Evolutionary conservation across 2,329 filamentous ascomycete species (phyloP).

Genomic region (Aspergillus neoniger): DNA sequence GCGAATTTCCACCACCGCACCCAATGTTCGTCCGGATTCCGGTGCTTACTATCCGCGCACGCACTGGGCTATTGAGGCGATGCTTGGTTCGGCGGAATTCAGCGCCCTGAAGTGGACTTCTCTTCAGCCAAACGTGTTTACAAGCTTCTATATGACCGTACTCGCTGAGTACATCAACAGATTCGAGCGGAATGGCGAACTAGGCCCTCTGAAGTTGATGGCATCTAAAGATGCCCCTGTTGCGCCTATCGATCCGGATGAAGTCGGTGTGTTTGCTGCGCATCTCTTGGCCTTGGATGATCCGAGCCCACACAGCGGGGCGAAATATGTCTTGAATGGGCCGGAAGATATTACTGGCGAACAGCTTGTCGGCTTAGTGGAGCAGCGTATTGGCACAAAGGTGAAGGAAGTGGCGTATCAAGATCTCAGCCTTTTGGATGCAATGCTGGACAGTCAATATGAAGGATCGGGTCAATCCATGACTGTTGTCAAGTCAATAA

Average conservation of each 20-base stretch:
- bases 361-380: constrained; percentile 38
- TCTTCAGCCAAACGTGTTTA: constrained; percentile 42
- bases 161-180: constrained; percentile 36
- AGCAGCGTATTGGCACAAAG: constrained; percentile 33
- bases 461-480: constrained; percentile 20
- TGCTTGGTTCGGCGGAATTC: constrained; percentile 43
- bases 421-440: constrained; percentile 36
- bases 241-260: constrained; percentile 34
- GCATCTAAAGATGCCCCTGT: constrained; percentile 31
- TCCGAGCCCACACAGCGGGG: constrained; percentile 30
- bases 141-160: constrained; percentile 22
- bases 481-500: constrained; percentile 34
- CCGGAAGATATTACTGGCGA: constrained; percentile 43
- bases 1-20: constrained; percentile 44
- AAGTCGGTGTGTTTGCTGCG: constrained; percentile 42
- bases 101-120: constrained; percentile 41
- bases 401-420: constrained; percentile 34
- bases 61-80: constrained; percentile 47
- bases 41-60: constrained; percentile 39
- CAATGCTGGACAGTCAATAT: constrained; percentile 15
- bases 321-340: constrained; percentile 45
- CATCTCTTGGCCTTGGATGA: constrained; percentile 37
- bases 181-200: constrained; percentile 36
- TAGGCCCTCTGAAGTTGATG: constrained; percentile 31
- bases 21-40: constrained; percentile 40